Evolutionary conservation across 2,329 filamentous ascomycete species (phyloP).

Genomic region (Ceratocystis albifundus): DNA sequence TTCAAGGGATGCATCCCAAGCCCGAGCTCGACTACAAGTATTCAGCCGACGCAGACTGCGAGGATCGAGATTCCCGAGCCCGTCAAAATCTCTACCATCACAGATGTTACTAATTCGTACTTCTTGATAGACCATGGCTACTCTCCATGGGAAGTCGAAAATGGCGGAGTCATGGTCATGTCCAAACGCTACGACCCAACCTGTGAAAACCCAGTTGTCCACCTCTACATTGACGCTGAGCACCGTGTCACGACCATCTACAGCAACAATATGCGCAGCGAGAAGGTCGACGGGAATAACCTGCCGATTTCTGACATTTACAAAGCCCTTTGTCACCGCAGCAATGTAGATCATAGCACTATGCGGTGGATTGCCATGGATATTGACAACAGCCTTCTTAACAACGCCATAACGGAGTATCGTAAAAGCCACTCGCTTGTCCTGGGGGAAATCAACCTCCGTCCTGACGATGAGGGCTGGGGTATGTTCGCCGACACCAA

Average conservation of each 20-base stretch:
- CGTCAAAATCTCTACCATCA: too few relatives aligned
- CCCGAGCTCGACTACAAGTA: too few relatives aligned
- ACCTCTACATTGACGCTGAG: neutral
- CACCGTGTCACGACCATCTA: neutral
- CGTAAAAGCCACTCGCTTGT: neutral
- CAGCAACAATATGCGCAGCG: neutral
- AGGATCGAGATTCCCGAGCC: too few relatives aligned
- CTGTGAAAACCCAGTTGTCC: neutral
- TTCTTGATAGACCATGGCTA: neutral
- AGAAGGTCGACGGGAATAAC: neutral
- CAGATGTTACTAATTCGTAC: too few relatives aligned
- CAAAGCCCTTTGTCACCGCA: neutral
- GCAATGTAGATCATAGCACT: too few relatives aligned
- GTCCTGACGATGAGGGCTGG: neutral
- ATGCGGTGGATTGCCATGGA: neutral
- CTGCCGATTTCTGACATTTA: neutral
- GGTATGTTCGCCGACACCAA: neutral
- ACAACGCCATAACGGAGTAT: neutral
- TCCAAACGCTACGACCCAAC: neutral
- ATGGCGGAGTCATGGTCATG: neutral
- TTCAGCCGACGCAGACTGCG: too few relatives aligned
- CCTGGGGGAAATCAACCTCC: neutral
- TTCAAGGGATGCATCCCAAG: too few relatives aligned
- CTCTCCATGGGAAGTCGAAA: neutral
- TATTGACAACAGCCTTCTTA: neutral